phyloP scores from a whole-genome alignment of 2,329 filamentous ascomycete species.

The Byssothecium circinans region DNA sequence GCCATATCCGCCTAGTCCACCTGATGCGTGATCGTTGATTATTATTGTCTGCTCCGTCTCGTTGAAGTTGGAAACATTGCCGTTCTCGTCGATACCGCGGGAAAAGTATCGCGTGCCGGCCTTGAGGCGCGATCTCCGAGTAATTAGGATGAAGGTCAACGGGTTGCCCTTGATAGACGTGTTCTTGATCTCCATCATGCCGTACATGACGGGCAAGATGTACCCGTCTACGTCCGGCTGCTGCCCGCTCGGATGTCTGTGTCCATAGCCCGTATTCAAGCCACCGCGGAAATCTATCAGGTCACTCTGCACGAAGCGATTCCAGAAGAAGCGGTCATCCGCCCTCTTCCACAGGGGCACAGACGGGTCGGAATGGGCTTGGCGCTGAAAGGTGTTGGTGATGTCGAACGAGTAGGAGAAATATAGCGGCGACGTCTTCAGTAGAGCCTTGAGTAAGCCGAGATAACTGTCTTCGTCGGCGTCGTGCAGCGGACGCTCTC shows the following conservation, averaged over 20 bases:
- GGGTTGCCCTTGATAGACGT: constrained; percentile 83
- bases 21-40: constrained; percentile 75
- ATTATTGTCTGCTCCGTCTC: constrained; percentile 94
- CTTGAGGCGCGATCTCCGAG: constrained; percentile 81
- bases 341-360: constrained; percentile 85
- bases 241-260: constrained; percentile 65
- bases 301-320: constrained; percentile 87
- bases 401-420: constrained; percentile 97
- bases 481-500: constrained; percentile 88
- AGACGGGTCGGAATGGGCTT: constrained; percentile 72
- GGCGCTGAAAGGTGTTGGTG: constrained; percentile 95
- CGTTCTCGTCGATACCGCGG: constrained; percentile 87
- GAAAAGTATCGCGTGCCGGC: constrained; percentile 95
- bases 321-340: constrained; percentile 99
- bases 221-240: constrained; percentile 84
- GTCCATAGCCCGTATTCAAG: constrained; percentile 51
- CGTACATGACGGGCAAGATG: constrained; percentile 93
- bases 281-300: constrained; percentile 83
- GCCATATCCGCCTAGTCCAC: constrained; percentile 76
- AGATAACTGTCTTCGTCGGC: constrained; percentile 94
- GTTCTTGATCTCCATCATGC: constrained; percentile 88
- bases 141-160: constrained; percentile 84
- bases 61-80: constrained; percentile 98
- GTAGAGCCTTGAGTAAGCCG: constrained; percentile 73
- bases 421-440: constrained; percentile 88